Evolutionary conservation across 352 stramenopile genomes (phyloP).

Genomic region (Phytophthora pluvialis): DNA sequence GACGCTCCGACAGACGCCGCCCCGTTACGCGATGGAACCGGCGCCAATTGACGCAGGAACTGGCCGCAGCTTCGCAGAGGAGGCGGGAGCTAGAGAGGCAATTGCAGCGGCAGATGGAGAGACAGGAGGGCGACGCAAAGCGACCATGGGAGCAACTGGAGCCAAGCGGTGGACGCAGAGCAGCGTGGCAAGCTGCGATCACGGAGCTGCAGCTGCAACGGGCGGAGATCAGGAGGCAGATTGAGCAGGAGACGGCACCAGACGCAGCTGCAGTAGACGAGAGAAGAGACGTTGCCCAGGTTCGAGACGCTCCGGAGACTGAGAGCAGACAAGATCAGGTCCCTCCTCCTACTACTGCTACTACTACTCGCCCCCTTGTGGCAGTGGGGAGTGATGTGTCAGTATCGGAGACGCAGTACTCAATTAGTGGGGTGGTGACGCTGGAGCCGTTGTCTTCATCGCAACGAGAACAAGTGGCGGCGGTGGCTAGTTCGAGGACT

Average conservation of each 20-base stretch:
- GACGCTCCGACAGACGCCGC: neutral
- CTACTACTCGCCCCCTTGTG: too few species aligned
- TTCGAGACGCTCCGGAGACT: neutral
- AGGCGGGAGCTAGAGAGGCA: constrained; percentile 46
- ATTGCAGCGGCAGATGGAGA: constrained; percentile 43
- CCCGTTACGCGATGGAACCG: constrained; percentile 33
- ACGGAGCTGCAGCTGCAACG: constrained; percentile 50
- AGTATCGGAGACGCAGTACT: constrained; percentile 45
- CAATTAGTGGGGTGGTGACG: constrained; percentile 66
- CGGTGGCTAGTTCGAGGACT: constrained; percentile 15
- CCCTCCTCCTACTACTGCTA: neutral
- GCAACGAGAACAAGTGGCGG: constrained; percentile 5
- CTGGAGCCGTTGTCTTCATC: constrained; percentile 44
- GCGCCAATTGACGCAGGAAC: constrained; percentile 44
- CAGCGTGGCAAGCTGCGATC: constrained; percentile 47
- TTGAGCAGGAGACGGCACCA: constrained; percentile 40
- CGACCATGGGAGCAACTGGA: constrained; percentile 13
- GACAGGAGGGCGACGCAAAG: constrained; percentile 2
- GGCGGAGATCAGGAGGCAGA: constrained; percentile 51
- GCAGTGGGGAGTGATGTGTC: neutral
- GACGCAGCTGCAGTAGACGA: constrained; percentile 1
- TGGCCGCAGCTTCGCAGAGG: constrained; percentile 40
- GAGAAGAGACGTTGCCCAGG: neutral
- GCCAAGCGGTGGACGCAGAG: constrained; percentile 7
- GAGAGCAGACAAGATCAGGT: neutral